These are phyloP conservation scores for Ogataea siamensis DNA, from an alignment of 805 yeast genomes.

Conservation along the genomic window DNA sequence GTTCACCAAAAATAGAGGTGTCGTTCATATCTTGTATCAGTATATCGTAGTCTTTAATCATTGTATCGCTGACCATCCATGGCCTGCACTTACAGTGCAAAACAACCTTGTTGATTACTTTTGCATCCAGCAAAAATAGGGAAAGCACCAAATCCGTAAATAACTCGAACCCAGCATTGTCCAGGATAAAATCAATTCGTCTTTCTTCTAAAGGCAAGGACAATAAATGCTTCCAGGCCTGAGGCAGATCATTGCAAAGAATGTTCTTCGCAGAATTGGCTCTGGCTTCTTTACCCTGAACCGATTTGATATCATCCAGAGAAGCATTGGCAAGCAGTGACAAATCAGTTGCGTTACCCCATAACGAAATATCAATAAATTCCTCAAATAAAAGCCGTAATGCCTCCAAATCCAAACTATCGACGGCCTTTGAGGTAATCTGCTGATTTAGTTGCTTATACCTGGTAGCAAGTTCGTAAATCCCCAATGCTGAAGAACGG, in stretches of 20 bases:
- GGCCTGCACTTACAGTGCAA: conserved; percentile 90
- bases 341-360: conserved; percentile 98
- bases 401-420: conserved; percentile 37
- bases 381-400: conserved; percentile 69
- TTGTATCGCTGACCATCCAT: conserved; percentile 97
- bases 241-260: conserved; percentile 67
- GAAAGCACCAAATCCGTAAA: conserved; percentile 77
- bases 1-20: conserved; percentile 48
- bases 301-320: conserved; percentile 81
- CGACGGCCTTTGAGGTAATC: conserved; percentile 11
- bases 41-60: conserved; percentile 71
- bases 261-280: conserved; percentile 78
- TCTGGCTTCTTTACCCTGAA: conserved; percentile 88
- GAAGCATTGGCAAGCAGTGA: conserved; percentile 87
- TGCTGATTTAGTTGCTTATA: conserved; percentile 43
- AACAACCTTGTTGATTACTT: conserved; percentile 60
- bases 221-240: conserved; percentile 57
- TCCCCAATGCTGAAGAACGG: conserved; percentile 70
- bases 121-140: conserved; percentile 66
- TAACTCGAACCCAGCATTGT: conserved; percentile 93
- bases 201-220: conserved; percentile 32
- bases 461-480: conserved; percentile 73
- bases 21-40: conserved; percentile 58
- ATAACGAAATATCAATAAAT: conserved; percentile 80
- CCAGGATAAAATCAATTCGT: conserved; percentile 80